A percentile compares a stretch with the other conserved stretches of the same genome.
These are phyloP conservation scores for Moricandia arvensis DNA, from an alignment of 345 rosid genomes.

Conservation along the genomic window DNA sequence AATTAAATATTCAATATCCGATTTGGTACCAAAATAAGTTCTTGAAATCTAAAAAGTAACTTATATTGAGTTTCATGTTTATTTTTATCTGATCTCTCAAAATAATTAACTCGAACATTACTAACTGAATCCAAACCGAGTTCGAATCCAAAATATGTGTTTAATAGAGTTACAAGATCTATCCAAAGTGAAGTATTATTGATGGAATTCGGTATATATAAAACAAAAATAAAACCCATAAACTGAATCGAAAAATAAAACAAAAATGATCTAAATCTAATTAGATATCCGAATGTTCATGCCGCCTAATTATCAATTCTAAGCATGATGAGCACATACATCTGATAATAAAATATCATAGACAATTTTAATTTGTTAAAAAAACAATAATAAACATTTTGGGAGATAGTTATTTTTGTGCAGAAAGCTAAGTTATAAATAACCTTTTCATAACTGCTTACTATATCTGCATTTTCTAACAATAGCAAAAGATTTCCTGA, in stretches of 20 bases:
- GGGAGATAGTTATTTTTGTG: not conserved
- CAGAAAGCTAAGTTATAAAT: not conserved
- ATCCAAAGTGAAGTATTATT: not conserved
- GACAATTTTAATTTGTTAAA: not conserved
- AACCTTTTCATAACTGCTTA: not conserved
- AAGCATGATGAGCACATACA: not conserved
- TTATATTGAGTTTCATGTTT: not conserved
- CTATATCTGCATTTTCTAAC: constrained; percentile 26
- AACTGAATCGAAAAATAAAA: not conserved
- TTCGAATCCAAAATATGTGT: too few relatives aligned
- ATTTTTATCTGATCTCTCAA: not conserved
- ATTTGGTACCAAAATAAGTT: not conserved
- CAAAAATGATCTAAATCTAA: too few relatives aligned
- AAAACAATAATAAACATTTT: not conserved
- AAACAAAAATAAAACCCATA: not conserved
- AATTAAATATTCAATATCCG: too few relatives aligned
- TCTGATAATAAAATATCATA: not conserved
- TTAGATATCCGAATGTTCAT: not conserved
- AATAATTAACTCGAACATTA: not conserved
- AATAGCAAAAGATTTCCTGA: constrained; percentile 5
- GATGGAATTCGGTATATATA: not conserved
- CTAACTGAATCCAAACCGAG: too few relatives aligned
- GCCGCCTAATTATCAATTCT: not conserved
- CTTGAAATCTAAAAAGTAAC: not conserved
- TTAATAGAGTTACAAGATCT: not conserved